Conservation (phyloP, 176 grass and related monocot genomes). For the Echinochloa phyllopogon region DNA sequence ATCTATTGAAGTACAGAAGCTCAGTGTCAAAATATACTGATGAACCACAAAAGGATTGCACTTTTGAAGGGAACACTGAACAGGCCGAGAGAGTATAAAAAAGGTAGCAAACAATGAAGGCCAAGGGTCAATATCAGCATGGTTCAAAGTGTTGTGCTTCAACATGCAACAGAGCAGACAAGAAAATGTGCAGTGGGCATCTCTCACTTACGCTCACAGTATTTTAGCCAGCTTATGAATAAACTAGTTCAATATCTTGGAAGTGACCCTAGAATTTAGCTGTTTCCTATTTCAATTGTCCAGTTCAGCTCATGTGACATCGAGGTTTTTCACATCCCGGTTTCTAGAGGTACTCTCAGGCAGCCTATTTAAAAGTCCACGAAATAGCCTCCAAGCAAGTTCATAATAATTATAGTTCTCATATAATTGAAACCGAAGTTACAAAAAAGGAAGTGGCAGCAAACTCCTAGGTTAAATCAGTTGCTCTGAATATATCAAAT, state of each 20-base stretch:
- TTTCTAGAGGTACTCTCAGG: neutral
- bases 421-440: conserved; percentile 7
- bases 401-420: neutral
- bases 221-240: neutral
- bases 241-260: neutral
- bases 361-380: neutral
- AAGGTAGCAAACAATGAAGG: neutral
- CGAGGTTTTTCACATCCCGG: neutral
- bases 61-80: conserved; percentile 5
- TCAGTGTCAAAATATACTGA: neutral
- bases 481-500: neutral
- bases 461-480: conserved; percentile 3
- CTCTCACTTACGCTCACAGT: neutral
- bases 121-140: neutral
- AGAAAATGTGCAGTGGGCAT: neutral
- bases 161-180: neutral
- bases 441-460: neutral
- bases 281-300: neutral
- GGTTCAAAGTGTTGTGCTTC: neutral
- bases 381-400: neutral
- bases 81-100: neutral
- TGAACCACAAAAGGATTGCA: neutral
- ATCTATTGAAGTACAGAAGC: conserved; percentile 57
- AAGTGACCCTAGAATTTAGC: neutral
- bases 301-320: neutral